Evolutionary conservation across 306 rosid genomes (phyloP).

Genomic region (Cucurbita argyrosperma): DNA sequence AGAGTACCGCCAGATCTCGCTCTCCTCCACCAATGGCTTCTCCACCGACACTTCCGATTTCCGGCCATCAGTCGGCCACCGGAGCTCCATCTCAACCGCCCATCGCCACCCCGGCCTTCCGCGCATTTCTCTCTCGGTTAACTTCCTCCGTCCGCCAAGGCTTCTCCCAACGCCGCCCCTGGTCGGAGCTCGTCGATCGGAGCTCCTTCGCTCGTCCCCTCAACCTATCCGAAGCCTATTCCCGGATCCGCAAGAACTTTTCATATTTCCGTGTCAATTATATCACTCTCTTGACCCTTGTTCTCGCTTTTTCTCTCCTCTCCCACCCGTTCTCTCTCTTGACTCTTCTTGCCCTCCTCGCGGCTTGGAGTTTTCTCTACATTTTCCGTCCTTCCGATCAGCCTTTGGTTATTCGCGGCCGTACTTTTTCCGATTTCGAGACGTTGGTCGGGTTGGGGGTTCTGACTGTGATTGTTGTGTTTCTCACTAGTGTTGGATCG

Average conservation of each 20-base stretch:
- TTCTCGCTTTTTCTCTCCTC: slow-evolving; percentile 59
- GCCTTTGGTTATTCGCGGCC: slow-evolving; percentile 58
- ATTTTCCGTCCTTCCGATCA: slow-evolving; percentile 76
- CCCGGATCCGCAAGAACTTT: slow-evolving; percentile 83
- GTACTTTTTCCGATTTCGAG: slow-evolving; percentile 75
- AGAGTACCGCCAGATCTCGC: slow-evolving; percentile 1
- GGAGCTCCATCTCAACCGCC: slow-evolving; percentile 36
- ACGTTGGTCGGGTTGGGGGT: slow-evolving; percentile 44
- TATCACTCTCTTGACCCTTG: slow-evolving; percentile 41
- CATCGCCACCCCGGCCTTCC: slow-evolving; percentile 73
- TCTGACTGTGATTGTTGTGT: slow-evolving; percentile 53
- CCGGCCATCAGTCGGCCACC: slow-evolving; percentile 24
- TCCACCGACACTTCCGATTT: slow-evolving; percentile 67
- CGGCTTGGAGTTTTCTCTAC: slow-evolving; percentile 70
- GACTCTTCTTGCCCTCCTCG: slow-evolving; percentile 65
- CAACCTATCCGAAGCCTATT: slow-evolving; percentile 68
- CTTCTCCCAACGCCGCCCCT: slow-evolving; percentile 80
- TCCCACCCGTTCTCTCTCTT: slow-evolving; percentile 73
- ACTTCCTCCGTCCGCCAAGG: slow-evolving; percentile 49
- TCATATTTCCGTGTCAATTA: slow-evolving; percentile 83
- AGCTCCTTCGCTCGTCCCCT: slow-evolving; percentile 50
- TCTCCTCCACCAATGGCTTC: slow-evolving; percentile 44
- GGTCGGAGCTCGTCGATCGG: slow-evolving; percentile 75
- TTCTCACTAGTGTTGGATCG: slow-evolving; percentile 84
- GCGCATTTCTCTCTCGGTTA: slow-evolving; percentile 62